These are phyloP conservation scores for Lathyrus sativus DNA, from an alignment of 306 rosid species.

Conservation along the genomic window DNA sequence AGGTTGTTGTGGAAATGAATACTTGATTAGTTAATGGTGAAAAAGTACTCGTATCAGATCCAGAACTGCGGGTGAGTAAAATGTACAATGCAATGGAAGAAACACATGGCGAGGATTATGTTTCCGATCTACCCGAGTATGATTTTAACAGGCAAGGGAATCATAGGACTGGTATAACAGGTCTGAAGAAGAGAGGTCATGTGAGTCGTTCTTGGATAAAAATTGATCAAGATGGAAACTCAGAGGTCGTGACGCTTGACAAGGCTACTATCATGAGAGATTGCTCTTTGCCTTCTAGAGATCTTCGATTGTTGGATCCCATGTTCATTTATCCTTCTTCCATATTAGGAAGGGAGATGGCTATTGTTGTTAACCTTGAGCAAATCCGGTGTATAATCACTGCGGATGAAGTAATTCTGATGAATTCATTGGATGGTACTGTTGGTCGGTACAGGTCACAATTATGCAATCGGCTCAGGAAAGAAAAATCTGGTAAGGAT, in stretches of 20 bases:
- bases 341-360: slow-evolving; percentile 86
- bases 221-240: slow-evolving; percentile 66
- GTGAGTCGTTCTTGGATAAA: slow-evolving; percentile 97
- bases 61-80: slow-evolving; percentile 31
- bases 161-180: slow-evolving; percentile 52
- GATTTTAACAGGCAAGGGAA: slow-evolving; percentile 40
- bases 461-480: slow-evolving; percentile 75
- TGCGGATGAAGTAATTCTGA: slow-evolving; percentile 83
- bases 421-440: slow-evolving; percentile 87
- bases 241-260: slow-evolving; percentile 72
- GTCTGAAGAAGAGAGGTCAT: slow-evolving; percentile 84
- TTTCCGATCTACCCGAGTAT: slow-evolving; percentile 43
- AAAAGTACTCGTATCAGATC: too few relatives aligned
- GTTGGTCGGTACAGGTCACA: slow-evolving; percentile 74
- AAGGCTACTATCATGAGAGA: slow-evolving; percentile 88
- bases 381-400: slow-evolving; percentile 93
- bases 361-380: slow-evolving; percentile 92
- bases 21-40: slow-evolving; percentile 14
- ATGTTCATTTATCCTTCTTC: slow-evolving; percentile 89
- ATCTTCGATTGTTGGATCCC: slow-evolving; percentile 91
- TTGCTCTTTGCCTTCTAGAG: slow-evolving; percentile 92
- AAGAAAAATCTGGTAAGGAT: slow-evolving; percentile 68
- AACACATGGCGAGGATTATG: slow-evolving; percentile 38
- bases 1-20: slow-evolving; percentile 34
- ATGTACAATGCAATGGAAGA: slow-evolving; percentile 51